Evolutionary conservation across 1,284 basidiomycete genomes (phyloP), one percentile per base, ranked within the genome.

Genomic region (Heterobasidion parviporum): DNA sequence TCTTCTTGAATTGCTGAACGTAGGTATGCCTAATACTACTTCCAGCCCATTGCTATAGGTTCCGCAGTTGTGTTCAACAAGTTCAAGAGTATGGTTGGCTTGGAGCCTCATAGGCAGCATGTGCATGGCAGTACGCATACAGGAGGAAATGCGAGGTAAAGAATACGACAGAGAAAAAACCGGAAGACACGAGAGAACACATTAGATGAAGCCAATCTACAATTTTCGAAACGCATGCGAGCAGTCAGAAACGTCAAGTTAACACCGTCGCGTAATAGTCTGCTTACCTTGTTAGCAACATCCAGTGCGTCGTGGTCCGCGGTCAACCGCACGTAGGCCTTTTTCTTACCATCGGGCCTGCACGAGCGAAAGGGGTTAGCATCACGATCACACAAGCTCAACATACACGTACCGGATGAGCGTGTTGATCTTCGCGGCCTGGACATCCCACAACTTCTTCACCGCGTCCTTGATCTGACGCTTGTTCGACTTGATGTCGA

Each of bases 331-430:
- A 98, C 94, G 73, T 97, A 99, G 52, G 96, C 96, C 89, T 99
- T 99, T 85, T 99, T 99, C 85, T 90, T 94, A 59, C 97, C 96
- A 68, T 99, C 97, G 58, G 96, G 97, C 72, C 93, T 94, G 61
- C 2, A 54, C 34, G 18, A 12, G 35, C 15, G 32, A 16, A 9
- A 33, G 8, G 15, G 32, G 32, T 49, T 45, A 8, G 6, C 35
- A 15, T 12, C n/a, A n/a, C 9, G 8, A 41, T 51, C 50, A 54
- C n/a, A 49, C 56, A 36, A 16, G 43, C 2, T 46, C 50, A 55
- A n/a, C 49, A 52, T 45, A 43, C 34, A 74, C 85, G 62, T 58
- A 94, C 89, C 94, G 89, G 74, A 98, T 98, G 68, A 99, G 84
- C 53, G 97, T 99, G 86, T 98, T 98, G 72, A 99, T 83, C 79